phyloP scores from a whole-genome alignment of 139 green algal genomes.

The Klebsormidium nitens region DNA sequence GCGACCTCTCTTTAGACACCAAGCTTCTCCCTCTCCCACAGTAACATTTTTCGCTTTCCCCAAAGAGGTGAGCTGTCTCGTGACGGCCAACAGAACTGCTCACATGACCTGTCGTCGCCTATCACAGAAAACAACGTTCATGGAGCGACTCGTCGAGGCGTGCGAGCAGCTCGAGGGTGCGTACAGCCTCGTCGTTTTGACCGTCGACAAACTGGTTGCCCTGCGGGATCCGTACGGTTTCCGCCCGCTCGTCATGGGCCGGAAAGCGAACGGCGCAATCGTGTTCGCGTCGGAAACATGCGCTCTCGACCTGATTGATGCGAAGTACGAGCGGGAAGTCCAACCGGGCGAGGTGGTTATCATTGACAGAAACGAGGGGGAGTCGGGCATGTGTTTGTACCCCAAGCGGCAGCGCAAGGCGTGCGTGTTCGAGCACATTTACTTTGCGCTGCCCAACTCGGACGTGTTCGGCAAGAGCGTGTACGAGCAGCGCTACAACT shows the following conservation, averaged over 20 bases:
- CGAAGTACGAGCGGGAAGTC: conserved; percentile 74
- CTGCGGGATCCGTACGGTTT: conserved; percentile 96
- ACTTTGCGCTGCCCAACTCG: conserved; percentile 81
- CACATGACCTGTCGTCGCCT: too few species aligned
- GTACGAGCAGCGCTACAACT: conserved; percentile 64
- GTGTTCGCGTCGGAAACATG: conserved; percentile 92
- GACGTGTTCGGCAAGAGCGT: conserved; percentile 93
- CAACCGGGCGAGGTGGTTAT: conserved; percentile 91
- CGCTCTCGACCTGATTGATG: conserved; percentile 96
- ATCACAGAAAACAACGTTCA: too few species aligned
- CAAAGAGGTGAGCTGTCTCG: too few species aligned
- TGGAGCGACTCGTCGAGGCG: conserved; percentile 48
- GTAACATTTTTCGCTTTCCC: too few species aligned
- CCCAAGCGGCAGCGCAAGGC: conserved; percentile 52
- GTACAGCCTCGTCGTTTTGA: conserved; percentile 85
- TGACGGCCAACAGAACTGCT: too few species aligned
- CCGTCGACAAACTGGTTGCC: conserved; percentile 90
- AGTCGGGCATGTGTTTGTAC: conserved; percentile 60
- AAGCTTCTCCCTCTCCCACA: too few species aligned
- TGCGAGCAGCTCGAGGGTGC: conserved; percentile 72
- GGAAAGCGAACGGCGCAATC: conserved; percentile 45
- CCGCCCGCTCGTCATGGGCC: conserved; percentile 81
- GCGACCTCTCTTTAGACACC: too few species aligned
- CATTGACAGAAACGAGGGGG: conserved; percentile 70
- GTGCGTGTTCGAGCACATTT: conserved; percentile 99